A percentile compares a stretch with the other conserved stretches of the same genome.
Evolutionary conservation across 2,329 filamentous ascomycete species (phyloP).

Genomic region (Fusarium proliferatum): DNA sequence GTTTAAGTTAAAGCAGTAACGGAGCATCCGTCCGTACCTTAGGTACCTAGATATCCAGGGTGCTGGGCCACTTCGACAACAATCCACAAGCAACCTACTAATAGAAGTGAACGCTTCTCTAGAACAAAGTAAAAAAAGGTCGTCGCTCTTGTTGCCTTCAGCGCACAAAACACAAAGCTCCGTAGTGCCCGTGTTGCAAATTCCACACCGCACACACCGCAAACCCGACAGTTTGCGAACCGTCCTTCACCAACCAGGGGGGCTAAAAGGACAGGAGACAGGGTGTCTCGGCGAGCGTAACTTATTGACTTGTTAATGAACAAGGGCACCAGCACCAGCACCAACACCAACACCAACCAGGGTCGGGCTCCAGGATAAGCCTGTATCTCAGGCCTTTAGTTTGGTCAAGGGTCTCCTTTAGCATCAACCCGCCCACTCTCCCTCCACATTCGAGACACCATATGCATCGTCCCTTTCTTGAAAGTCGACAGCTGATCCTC

Average conservation of each 20-base stretch:
- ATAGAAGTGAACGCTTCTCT: neutral
- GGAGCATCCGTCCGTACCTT: neutral
- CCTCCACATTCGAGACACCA: conserved; percentile 50
- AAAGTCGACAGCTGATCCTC: conserved; percentile 39
- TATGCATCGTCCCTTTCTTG: conserved; percentile 45
- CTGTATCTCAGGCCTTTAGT: conserved; percentile 30
- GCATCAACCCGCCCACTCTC: conserved; percentile 38
- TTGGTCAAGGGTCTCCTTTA: conserved; percentile 40
- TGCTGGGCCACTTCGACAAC: conserved; percentile 3
- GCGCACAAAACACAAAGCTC: conserved; percentile 5
- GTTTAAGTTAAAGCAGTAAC: neutral
- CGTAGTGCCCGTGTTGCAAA: conserved; percentile 18
- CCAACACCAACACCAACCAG: conserved; percentile 20
- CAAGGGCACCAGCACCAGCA: conserved; percentile 22
- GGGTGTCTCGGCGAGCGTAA: conserved; percentile 28
- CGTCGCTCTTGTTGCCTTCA: neutral
- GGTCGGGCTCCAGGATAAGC: conserved; percentile 32
- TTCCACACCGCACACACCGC: conserved; percentile 46
- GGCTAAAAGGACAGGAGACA: conserved; percentile 1
- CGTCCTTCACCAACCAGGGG: conserved; percentile 33
- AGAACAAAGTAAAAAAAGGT: conserved; percentile 13
- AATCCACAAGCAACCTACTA: conserved; percentile 8
- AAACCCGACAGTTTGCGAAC: conserved; percentile 36
- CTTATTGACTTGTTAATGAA: conserved; percentile 19
- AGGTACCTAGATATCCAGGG: neutral